phyloP scores from a whole-genome alignment of 805 yeast species.

The Ogataea nitratoaversa region DNA sequence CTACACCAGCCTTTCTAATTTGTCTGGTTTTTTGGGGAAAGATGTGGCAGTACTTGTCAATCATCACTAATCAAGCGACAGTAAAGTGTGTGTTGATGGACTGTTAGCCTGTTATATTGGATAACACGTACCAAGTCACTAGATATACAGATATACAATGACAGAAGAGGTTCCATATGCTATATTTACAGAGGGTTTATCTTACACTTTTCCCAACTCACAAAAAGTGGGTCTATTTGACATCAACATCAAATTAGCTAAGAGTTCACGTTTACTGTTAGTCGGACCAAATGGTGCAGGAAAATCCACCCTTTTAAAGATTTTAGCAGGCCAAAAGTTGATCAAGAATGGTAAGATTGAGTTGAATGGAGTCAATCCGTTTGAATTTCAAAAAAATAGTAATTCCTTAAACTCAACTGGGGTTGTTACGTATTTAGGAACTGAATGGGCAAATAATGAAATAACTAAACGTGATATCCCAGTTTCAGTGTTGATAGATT shows the following conservation, averaged over 20 bases:
- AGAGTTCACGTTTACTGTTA: slow-evolving; percentile 71
- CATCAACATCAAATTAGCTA: slow-evolving; percentile 56
- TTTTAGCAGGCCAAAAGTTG: slow-evolving; percentile 88
- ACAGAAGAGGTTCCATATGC: slow-evolving; percentile 28
- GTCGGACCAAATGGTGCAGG: slow-evolving; percentile 98
- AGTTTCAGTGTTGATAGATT: slow-evolving; percentile 69
- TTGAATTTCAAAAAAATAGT: slow-evolving; percentile 35
- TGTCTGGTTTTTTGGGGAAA: too few relatives aligned
- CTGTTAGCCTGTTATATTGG: too few relatives aligned
- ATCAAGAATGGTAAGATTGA: slow-evolving; percentile 65
- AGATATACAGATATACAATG: too few relatives aligned
- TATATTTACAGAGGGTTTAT: slow-evolving; percentile 58
- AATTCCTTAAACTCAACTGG: slow-evolving; percentile 12
- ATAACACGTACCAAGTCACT: too few relatives aligned
- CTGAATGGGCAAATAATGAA: slow-evolving; percentile 95
- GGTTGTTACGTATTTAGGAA: slow-evolving; percentile 73
- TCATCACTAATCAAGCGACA: too few relatives aligned
- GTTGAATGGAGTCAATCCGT: slow-evolving; percentile 87
- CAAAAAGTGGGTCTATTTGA: slow-evolving; percentile 64
- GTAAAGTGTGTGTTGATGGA: too few relatives aligned
- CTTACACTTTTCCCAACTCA: slow-evolving; percentile 62
- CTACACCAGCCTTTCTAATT: too few relatives aligned
- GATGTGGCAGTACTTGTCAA: too few relatives aligned
- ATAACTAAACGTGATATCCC: slow-evolving; percentile 89
- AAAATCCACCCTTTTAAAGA: slow-evolving; percentile 79